phyloP scores from a whole-genome alignment of 768 basidiomycete genomes.

The Clitopilus passeckerianus region DNA sequence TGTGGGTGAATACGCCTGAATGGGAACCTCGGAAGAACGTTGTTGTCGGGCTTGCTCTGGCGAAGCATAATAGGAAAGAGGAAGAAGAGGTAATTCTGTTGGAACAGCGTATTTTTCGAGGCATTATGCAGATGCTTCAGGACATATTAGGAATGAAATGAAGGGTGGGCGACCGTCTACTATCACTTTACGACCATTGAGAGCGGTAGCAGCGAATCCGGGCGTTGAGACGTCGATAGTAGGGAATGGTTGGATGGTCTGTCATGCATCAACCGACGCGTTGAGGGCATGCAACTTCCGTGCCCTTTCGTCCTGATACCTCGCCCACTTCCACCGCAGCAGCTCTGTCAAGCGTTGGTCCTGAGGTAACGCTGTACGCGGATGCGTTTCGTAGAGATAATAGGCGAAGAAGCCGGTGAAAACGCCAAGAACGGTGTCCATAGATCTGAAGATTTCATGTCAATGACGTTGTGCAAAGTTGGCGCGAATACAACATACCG shows the following conservation, averaged over 20 bases:
- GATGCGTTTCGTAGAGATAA: constrained; percentile 77
- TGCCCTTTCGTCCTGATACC: constrained; percentile 28
- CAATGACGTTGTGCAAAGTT: constrained; percentile 5
- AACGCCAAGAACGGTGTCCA: constrained; percentile 72
- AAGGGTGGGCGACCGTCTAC: too few relatives aligned
- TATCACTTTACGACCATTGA: too few relatives aligned
- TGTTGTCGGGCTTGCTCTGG: constrained; percentile 72
- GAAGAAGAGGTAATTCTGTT: constrained; percentile 22
- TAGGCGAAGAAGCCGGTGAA: constrained; percentile 78
- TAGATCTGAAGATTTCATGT: constrained; percentile 32
- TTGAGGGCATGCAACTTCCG: constrained; percentile 39
- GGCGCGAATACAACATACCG: constrained; percentile 29
- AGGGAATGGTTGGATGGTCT: neutral
- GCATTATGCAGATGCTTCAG: constrained; percentile 44
- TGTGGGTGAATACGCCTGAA: constrained; percentile 57
- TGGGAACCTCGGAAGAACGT: constrained; percentile 51
- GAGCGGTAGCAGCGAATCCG: too few relatives aligned
- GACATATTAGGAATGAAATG: constrained; percentile 22
- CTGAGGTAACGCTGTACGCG: constrained; percentile 57
- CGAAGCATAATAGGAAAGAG: constrained; percentile 23
- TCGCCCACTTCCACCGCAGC: constrained; percentile 63
- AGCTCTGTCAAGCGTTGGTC: constrained; percentile 53
- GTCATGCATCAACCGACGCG: constrained; percentile 18
- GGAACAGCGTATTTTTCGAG: constrained; percentile 42
- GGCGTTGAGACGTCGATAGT: neutral